Conservation (phyloP, 768 basidiomycete species). For the Panaeolus cyanescens region DNA sequence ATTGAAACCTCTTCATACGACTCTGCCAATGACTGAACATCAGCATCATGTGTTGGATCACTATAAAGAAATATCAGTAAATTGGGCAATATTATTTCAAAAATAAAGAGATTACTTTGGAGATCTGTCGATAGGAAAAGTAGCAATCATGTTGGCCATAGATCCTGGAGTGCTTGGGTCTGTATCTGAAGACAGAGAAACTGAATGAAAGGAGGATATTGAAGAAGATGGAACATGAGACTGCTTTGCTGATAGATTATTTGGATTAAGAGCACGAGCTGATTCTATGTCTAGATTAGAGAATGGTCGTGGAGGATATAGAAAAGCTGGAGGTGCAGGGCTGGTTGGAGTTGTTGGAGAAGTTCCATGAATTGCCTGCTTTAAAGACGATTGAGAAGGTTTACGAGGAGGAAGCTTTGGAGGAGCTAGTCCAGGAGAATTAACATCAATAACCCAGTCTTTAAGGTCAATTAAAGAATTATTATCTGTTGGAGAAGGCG, state of each 20-base stretch:
- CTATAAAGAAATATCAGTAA: background rate
- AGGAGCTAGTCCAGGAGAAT: constrained; percentile 21
- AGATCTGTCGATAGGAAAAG: constrained; percentile 48
- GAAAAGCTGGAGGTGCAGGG: constrained; percentile 20
- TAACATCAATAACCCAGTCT: constrained; percentile 72
- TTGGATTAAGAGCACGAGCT: constrained; percentile 10
- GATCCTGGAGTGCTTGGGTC: constrained; percentile 43
- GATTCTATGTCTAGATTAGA: background rate
- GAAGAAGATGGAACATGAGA: constrained; percentile 68
- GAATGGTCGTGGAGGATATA: constrained; percentile 31
- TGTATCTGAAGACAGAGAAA: constrained; percentile 74
- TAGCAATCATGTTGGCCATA: constrained; percentile 44
- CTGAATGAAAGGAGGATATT: constrained; percentile 82
- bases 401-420: constrained; percentile 73
- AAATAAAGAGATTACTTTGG: constrained; percentile 14
- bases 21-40: constrained; percentile 62
- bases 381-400: constrained; percentile 52
- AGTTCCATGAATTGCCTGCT: constrained; percentile 24
- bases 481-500: constrained; percentile 54
- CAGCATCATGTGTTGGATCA: constrained; percentile 34
- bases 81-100: background rate
- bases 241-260: background rate
- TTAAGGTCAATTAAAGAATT: constrained; percentile 70
- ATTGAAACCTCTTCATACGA: constrained; percentile 73
- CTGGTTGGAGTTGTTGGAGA: constrained; percentile 31